These are phyloP conservation scores for Hypoxylon perforatum DNA, from an alignment of 495 filamentous ascomycete genomes.

Conservation along the genomic window DNA sequence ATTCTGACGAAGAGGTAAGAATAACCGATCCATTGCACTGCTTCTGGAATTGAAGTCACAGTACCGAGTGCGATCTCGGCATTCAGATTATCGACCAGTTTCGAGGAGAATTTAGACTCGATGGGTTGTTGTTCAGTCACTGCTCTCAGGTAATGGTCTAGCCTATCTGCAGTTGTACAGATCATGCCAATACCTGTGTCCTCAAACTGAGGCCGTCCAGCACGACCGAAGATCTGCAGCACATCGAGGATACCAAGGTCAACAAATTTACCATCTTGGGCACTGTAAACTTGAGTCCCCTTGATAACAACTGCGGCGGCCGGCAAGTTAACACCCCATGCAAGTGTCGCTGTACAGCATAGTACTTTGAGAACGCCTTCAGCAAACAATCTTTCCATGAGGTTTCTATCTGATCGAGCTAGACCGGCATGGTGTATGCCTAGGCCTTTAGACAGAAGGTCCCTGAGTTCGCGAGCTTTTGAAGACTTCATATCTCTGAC, in stretches of 20 bases:
- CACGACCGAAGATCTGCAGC: conserved; percentile 97
- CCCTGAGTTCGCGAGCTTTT: conserved; percentile 84
- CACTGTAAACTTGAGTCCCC: conserved; percentile 95
- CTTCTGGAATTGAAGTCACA: conserved; percentile 93
- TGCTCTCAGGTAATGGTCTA: conserved; percentile 90
- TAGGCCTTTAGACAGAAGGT: conserved; percentile 87
- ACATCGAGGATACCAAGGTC: conserved; percentile 98
- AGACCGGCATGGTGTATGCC: conserved; percentile 97
- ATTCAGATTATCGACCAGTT: conserved; percentile 95
- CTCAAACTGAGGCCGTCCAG: conserved; percentile 96
- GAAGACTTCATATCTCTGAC: conserved; percentile 83
- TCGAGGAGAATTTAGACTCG: conserved; percentile 89
- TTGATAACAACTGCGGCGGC: conserved; percentile 98
- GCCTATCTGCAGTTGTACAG: conserved; percentile 90
- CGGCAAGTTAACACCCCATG: conserved; percentile 99
- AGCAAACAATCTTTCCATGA: conserved; percentile 89
- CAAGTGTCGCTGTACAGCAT: conserved; percentile 97
- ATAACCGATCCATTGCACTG: conserved; percentile 96
- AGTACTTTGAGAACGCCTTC: conserved; percentile 93
- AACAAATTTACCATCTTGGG: conserved; percentile 94
- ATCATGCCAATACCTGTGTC: conserved; percentile 97
- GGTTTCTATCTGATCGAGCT: conserved; percentile 89
- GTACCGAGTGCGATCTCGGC: conserved; percentile 95
- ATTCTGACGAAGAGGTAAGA: conserved; percentile 97
- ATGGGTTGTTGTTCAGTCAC: conserved; percentile 97